phyloP scores from a whole-genome alignment of 2,329 filamentous ascomycete genomes.

The Anisogramma anomala region DNA sequence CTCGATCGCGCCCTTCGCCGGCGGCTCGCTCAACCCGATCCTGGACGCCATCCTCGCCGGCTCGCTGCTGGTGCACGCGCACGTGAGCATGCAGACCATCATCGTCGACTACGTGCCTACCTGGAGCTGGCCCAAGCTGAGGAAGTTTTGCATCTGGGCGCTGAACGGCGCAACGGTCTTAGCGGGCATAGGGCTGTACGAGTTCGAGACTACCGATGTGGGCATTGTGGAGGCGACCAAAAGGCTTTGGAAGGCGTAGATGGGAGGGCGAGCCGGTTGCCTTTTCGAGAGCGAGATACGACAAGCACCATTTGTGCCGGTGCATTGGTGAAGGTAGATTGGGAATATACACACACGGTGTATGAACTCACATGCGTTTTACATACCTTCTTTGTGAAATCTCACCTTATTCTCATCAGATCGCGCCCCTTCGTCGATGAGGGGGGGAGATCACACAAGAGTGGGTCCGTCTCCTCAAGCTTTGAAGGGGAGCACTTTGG shows the following conservation, averaged over 20 bases:
- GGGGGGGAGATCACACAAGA: no score
- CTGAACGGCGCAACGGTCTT: constrained; percentile 69
- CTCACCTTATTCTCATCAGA: no score
- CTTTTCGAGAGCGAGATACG: background rate
- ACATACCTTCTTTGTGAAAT: no score
- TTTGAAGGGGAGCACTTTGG: no score
- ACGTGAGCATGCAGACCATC: constrained; percentile 85
- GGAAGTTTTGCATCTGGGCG: constrained; percentile 60
- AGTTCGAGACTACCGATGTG: constrained; percentile 98
- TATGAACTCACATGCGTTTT: no score
- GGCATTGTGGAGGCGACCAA: constrained; percentile 83
- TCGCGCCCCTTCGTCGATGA: no score
- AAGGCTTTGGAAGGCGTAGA: constrained; percentile 75
- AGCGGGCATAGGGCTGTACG: constrained; percentile 82
- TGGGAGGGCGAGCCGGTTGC: background rate
- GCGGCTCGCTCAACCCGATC: constrained; percentile 79
- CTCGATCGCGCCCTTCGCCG: constrained; percentile 81
- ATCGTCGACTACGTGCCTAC: constrained; percentile 86
- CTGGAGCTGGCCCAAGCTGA: constrained; percentile 54
- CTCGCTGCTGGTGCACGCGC: constrained; percentile 78
- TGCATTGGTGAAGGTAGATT: background rate
- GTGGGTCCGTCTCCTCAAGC: no score
- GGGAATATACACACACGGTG: no score
- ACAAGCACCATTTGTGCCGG: background rate
- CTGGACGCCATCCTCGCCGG: constrained; percentile 79